Conservation (phyloP, 176 grass and related monocot species). For the Oryza glumipatula region DNA sequence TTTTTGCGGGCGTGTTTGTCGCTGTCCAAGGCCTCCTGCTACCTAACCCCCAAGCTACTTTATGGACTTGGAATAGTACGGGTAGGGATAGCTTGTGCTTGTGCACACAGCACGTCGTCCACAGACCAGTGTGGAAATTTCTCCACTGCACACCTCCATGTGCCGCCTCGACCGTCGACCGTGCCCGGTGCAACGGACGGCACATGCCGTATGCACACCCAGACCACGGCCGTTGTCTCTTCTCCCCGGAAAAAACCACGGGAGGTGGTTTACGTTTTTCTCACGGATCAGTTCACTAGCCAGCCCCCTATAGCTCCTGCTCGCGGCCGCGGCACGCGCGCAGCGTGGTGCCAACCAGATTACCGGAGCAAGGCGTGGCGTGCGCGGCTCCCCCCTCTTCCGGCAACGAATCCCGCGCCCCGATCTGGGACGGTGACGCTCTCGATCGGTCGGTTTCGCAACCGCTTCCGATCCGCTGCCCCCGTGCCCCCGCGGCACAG, state of each 20-base stretch:
- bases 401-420: neutral
- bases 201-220: too few relatives aligned
- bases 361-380: neutral
- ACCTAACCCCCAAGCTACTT: conserved; percentile 28
- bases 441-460: neutral
- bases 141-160: neutral
- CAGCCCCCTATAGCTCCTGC: too few relatives aligned
- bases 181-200: neutral
- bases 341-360: neutral
- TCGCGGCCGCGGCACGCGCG: too few relatives aligned
- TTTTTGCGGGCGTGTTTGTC: neutral
- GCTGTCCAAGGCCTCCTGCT: conserved; percentile 15
- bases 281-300: too few relatives aligned
- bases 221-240: too few relatives aligned
- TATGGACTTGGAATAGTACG: too few relatives aligned
- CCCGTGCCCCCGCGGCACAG: too few relatives aligned
- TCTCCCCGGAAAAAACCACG: too few relatives aligned
- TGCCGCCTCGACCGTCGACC: neutral
- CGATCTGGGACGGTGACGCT: too few relatives aligned
- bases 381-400: neutral
- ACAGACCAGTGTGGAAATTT: neutral
- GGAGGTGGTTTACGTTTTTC: too few relatives aligned
- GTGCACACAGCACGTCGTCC: too few relatives aligned
- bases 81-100: too few relatives aligned
- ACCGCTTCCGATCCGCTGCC: neutral